phyloP scores from a whole-genome alignment of 441 rosid species.

The Populus hybrid region DNA sequence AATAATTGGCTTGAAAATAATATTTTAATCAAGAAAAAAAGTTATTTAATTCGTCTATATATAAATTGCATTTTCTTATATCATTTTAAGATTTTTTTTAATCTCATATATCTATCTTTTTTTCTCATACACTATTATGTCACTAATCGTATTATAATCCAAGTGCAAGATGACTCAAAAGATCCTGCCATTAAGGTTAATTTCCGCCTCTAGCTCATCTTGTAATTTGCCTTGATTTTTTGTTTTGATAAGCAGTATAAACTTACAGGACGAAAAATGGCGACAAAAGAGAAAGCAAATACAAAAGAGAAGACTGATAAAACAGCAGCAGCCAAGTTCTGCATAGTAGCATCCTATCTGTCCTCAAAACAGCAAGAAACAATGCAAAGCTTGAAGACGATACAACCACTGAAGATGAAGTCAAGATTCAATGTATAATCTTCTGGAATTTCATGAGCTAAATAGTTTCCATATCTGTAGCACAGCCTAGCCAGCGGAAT shows the following conservation, averaged over 20 bases:
- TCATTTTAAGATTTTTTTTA: too few relatives aligned
- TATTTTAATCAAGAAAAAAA: too few relatives aligned
- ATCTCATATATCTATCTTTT: too few relatives aligned
- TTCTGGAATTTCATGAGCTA: neutral
- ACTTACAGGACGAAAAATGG: neutral
- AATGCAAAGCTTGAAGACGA: neutral
- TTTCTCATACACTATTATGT: too few relatives aligned
- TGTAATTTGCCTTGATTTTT: too few relatives aligned
- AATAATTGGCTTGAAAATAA: too few relatives aligned
- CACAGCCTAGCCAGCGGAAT: neutral
- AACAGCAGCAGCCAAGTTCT: neutral
- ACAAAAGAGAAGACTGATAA: neutral
- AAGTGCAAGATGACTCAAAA: conserved; percentile 51
- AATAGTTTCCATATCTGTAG: neutral
- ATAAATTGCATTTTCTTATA: too few relatives aligned
- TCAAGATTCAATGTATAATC: neutral
- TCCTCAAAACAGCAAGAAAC: neutral
- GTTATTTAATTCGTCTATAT: too few relatives aligned
- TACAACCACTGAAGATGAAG: neutral
- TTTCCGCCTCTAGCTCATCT: too few relatives aligned
- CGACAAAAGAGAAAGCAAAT: neutral
- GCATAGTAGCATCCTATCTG: neutral
- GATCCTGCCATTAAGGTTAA: conserved; percentile 16
- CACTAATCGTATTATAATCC: conserved; percentile 13
- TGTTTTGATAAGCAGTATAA: neutral